Evolutionary conservation across 352 stramenopile species (phyloP), one percentile per base, ranked within the genome.

Genomic region (Blastocystis sp.): DNA sequence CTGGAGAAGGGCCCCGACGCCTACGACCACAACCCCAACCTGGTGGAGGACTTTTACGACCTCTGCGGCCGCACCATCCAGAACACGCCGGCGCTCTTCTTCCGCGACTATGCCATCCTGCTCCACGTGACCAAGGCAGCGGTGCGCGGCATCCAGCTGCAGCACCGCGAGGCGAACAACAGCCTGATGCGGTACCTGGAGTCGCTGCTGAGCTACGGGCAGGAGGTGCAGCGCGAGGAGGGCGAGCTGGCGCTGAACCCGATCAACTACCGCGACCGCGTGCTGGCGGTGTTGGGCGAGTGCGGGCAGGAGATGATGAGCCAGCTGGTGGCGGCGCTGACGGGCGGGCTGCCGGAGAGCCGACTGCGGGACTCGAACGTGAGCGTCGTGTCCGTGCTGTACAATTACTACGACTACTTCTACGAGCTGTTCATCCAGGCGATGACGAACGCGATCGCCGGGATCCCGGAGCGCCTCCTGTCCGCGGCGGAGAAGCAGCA

Each of bases 1-100:
- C 66, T 77, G n/a, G 38, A 34, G 2, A 34, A n/a, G 1, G 53
- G 38, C 2, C 66, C 66, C n/a, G 66, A 77, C 3, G 66, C 66
- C 52, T 77, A 77, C 40, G 34, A 38, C 2, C 66, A 60, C 4
- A 77, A 77, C 52, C 66, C 66, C 14, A 60, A 60, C 52, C 34
- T 77, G 7, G 66, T 77, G 4, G 66, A 77, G 38, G 66, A 77
- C 34, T 77, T 77, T 19, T 77, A 77, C 52, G 66, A 77, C 5
- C 34, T 77, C 14, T 77, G 66, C 52, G 66, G 66, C 34, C 66
- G 66, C 19, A 60, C 66, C 2, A 21, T 77, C n/a, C 66, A 77
- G 38, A 77, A 4, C 9, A 77, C 60, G 19, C 66, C 66, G 19
- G 11, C 53, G 2, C 38, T 77, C 2, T 21, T 77, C 38, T 77